phyloP scores from a whole-genome alignment of 2,329 filamentous ascomycete species.

The Fusarium sp. region DNA sequence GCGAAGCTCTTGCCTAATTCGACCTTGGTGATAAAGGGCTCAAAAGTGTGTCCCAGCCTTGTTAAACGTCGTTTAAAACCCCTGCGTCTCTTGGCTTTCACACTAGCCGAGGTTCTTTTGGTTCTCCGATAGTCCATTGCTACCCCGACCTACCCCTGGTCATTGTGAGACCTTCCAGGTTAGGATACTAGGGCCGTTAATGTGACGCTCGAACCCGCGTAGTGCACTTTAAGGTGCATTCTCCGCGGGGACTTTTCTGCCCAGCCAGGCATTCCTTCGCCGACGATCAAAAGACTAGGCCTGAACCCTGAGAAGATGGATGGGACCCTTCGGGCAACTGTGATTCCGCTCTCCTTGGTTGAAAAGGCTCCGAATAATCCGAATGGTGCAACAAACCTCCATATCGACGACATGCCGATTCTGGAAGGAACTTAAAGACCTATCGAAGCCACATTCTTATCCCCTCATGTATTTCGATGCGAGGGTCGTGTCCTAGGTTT shows the following conservation, averaged over 20 bases:
- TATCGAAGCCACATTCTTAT: not conserved
- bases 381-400: not conserved
- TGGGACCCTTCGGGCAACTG: not conserved
- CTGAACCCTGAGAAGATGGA: not conserved
- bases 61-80: constrained; percentile 9
- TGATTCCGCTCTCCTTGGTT: not conserved
- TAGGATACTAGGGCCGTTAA: constrained; percentile 14
- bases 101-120: constrained; percentile 13
- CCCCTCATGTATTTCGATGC: not conserved
- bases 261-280: not conserved
- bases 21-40: constrained; percentile 5
- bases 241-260: not conserved
- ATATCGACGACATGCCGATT: not conserved
- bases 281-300: not conserved
- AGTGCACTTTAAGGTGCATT: constrained; percentile 7
- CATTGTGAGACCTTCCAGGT: constrained; percentile 24
- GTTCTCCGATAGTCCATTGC: constrained; percentile 14
- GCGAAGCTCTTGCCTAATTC: not conserved
- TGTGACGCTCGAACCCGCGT: constrained; percentile 1
- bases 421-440: not conserved
- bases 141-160: constrained; percentile 11
- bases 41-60: not conserved
- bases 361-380: not conserved
- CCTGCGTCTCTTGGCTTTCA: constrained; percentile 24
- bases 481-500: too few relatives aligned